These are phyloP conservation scores for Bassia scoparia DNA, from an alignment of 148 eudicot species.

Conservation along the genomic window DNA sequence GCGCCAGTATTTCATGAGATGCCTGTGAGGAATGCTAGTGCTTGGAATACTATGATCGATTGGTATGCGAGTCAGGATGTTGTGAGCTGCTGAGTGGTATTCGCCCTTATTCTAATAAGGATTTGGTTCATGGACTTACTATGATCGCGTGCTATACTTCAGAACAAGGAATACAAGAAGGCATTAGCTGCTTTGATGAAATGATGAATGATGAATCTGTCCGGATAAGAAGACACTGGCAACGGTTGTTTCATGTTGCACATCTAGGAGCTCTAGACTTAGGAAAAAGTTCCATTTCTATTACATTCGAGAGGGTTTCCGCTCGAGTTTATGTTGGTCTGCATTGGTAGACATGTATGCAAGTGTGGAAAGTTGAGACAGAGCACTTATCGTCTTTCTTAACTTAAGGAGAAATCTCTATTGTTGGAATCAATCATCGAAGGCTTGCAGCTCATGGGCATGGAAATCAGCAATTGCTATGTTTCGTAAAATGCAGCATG, in stretches of 20 bases:
- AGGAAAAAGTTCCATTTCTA: slow-evolving; percentile 34
- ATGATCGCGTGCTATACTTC: slow-evolving; percentile 69
- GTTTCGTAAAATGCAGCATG: slow-evolving; percentile 32
- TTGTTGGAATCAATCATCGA: slow-evolving; percentile 45
- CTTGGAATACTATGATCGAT: slow-evolving; percentile 76
- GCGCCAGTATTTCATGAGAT: slow-evolving; percentile 57
- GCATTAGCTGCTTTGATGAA: slow-evolving; percentile 55
- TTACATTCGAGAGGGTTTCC: slow-evolving; percentile 12
- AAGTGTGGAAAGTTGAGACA: slow-evolving; percentile 43
- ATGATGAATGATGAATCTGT: slow-evolving; percentile 41
- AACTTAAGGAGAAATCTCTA: slow-evolving; percentile 34
- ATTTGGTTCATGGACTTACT: slow-evolving; percentile 76
- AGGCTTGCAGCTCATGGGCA: slow-evolving; percentile 42
- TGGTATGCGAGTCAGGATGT: slow-evolving; percentile 55
- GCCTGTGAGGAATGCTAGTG: slow-evolving; percentile 53
- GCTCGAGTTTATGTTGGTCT: slow-evolving; percentile 39
- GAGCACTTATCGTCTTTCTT: slow-evolving; percentile 34
- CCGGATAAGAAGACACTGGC: slow-evolving; percentile 73
- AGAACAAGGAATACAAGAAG: slow-evolving; percentile 45
- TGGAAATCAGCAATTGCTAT: slow-evolving; percentile 37
- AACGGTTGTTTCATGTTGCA: slow-evolving; percentile 41
- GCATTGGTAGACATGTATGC: slow-evolving; percentile 50
- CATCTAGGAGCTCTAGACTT: slow-evolving; percentile 44
- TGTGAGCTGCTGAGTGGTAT: slow-evolving; percentile 42
- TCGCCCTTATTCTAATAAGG: slow-evolving; percentile 44